These are phyloP conservation scores for Marvania coccoides DNA, from an alignment of 139 green algal genomes.

Conservation along the genomic window DNA sequence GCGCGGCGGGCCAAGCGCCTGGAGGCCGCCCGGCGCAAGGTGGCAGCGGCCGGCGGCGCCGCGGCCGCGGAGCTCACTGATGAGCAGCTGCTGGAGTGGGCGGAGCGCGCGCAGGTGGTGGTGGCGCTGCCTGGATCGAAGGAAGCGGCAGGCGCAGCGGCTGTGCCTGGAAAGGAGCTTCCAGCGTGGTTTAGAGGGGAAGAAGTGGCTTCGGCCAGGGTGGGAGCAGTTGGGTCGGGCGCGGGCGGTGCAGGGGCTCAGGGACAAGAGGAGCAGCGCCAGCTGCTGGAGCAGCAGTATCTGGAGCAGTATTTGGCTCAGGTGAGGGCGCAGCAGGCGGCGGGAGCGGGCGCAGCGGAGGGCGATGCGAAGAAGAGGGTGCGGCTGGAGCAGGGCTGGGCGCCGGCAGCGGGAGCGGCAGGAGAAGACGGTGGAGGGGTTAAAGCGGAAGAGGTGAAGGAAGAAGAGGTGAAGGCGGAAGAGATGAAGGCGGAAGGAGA, in stretches of 20 bases:
- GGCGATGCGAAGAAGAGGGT: neutral
- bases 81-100: conserved; percentile 25
- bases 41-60: neutral
- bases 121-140: conserved; percentile 6
- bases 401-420: neutral
- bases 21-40: conserved; percentile 12
- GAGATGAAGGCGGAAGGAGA: neutral
- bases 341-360: neutral
- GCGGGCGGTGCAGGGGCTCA: neutral
- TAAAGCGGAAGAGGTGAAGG: neutral
- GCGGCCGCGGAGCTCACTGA: conserved; percentile 13
- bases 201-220: neutral
- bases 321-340: neutral
- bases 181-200: conserved; percentile 20
- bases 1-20: neutral
- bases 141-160: neutral
- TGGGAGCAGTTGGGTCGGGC: neutral
- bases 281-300: conserved; percentile 12
- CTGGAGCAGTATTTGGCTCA: conserved; percentile 24
- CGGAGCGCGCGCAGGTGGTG: conserved; percentile 19
- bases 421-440: neutral
- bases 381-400: neutral
- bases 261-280: neutral
- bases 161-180: conserved; percentile 20
- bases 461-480: neutral